These are phyloP conservation scores for Pythium diclinum DNA, from an alignment of 352 stramenopile genomes.

Conservation along the genomic window DNA sequence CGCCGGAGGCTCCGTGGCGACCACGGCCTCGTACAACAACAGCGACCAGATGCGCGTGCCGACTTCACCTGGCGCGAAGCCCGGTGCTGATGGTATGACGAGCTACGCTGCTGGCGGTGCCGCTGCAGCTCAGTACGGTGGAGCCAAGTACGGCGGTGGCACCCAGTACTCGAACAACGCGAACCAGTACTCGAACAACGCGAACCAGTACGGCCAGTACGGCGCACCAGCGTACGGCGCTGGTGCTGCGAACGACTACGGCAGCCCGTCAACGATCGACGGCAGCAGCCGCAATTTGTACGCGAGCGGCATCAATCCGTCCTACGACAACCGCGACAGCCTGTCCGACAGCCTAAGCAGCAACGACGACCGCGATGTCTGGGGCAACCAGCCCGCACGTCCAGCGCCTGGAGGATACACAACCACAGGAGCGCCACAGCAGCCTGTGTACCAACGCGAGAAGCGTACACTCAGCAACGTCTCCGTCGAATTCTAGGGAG, in stretches of 20 bases:
- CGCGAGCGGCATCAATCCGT: constrained; percentile 12
- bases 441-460: neutral
- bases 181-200: neutral
- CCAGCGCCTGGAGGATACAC: neutral
- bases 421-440: neutral
- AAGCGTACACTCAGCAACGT: constrained; percentile 28
- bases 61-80: constrained; percentile 11
- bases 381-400: constrained; percentile 11
- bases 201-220: constrained; percentile 26
- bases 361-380: constrained; percentile 21
- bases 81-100: neutral
- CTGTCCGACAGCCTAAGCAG: constrained; percentile 19
- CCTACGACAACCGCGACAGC: constrained; percentile 11
- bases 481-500: constrained; percentile 28
- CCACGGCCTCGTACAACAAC: constrained; percentile 22
- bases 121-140: constrained; percentile 10
- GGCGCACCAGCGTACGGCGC: constrained; percentile 15
- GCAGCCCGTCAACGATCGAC: constrained; percentile 46
- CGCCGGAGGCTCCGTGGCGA: constrained; percentile 9
- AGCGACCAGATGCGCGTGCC: constrained; percentile 7
- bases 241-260: constrained; percentile 38
- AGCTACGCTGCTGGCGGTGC: neutral
- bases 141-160: constrained; percentile 5
- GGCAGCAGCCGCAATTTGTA: constrained; percentile 19
- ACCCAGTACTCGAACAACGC: constrained; percentile 6